These are phyloP conservation scores for Yamadazyma triangularis DNA, from an alignment of 1,139 yeast species.

Conservation along the genomic window DNA sequence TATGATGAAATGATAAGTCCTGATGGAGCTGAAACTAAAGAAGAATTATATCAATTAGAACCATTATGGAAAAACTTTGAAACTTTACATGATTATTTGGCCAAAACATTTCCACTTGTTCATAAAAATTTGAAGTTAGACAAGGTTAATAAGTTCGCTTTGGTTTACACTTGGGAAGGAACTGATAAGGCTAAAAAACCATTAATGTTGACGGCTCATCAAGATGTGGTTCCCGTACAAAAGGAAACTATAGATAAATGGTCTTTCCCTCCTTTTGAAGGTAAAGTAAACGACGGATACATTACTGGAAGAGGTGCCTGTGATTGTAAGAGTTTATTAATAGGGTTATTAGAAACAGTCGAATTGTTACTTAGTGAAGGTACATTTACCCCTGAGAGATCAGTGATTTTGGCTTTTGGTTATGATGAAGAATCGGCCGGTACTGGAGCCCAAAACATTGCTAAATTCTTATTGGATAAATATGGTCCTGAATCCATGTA, in stretches of 20 bases:
- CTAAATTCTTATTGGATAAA: conserved; percentile 22
- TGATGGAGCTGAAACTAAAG: conserved; percentile 15
- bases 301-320: conserved; percentile 44
- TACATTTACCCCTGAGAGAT: conserved; percentile 35
- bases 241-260: conserved; percentile 34
- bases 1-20: conserved; percentile 45
- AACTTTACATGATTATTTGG: conserved; percentile 26
- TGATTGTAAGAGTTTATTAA: conserved; percentile 44
- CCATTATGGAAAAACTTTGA: conserved; percentile 29
- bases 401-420: conserved; percentile 42
- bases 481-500: conserved; percentile 40
- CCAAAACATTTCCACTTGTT: conserved; percentile 27
- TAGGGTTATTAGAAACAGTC: conserved; percentile 37
- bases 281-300: conserved; percentile 34
- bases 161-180: conserved; percentile 37
- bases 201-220: conserved; percentile 42
- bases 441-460: conserved; percentile 29
- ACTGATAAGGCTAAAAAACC: conserved; percentile 26
- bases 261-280: conserved; percentile 42
- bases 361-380: conserved; percentile 35
- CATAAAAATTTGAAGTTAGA: conserved; percentile 26
- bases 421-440: conserved; percentile 48
- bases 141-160: conserved; percentile 27
- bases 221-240: conserved; percentile 49
- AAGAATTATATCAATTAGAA: conserved; percentile 23